phyloP scores from a whole-genome alignment of 306 rosid genomes.

The Parietaria judaica region DNA sequence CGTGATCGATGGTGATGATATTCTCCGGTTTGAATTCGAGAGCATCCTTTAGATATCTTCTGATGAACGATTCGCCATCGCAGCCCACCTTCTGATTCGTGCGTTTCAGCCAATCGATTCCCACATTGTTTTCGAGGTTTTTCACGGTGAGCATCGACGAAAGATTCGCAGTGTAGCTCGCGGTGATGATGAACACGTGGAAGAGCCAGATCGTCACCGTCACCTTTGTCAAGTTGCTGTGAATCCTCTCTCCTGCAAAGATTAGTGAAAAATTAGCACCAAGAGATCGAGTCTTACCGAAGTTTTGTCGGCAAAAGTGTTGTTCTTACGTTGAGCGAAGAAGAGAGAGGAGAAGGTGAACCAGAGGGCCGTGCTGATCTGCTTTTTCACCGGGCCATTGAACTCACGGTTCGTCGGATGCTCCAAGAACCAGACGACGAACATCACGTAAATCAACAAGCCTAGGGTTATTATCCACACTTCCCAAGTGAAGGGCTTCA shows the following conservation, averaged over 20 bases:
- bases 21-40: constrained; percentile 23
- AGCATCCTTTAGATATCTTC: constrained; percentile 30
- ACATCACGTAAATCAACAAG: constrained; percentile 47
- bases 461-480: constrained; percentile 41
- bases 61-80: constrained; percentile 38
- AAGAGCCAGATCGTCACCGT: constrained; percentile 41
- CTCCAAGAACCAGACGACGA: constrained; percentile 55
- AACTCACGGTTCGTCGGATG: constrained; percentile 40
- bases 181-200: constrained; percentile 42
- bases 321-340: constrained; percentile 63
- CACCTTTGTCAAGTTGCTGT: constrained; percentile 36
- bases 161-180: constrained; percentile 71
- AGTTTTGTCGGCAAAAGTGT: neutral
- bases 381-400: constrained; percentile 40
- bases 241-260: constrained; percentile 38
- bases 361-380: constrained; percentile 47
- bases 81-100: constrained; percentile 39
- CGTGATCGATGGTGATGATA: constrained; percentile 15
- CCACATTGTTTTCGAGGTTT: constrained; percentile 20
- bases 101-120: constrained; percentile 38
- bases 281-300: no score
- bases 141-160: constrained; percentile 51
- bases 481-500: constrained; percentile 59
- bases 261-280: neutral
- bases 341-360: constrained; percentile 65